Base-by-base conservation (phyloP, 2,329 filamentous ascomycete genomes). In the Zelopaecilomyces penicillatus region DNA sequence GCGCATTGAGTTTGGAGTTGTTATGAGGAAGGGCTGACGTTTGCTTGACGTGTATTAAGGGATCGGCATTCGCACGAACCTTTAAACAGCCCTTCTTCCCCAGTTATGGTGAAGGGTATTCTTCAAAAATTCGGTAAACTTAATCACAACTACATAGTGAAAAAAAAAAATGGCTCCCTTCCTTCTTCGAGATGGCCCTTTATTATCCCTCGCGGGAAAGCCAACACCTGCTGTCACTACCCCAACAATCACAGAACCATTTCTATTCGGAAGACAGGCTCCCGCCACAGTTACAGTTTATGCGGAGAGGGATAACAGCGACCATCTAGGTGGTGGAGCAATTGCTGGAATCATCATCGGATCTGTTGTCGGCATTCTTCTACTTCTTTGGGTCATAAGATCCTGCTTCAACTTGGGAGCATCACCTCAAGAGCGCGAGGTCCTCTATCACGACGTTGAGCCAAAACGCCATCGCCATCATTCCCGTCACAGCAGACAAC, bases 271-370 rank as follows among this genome's bases (percentile, higher is more conserved):
- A 10, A 30, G 39, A 35, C 39, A 42, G 35, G 32, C 32, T 34
- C 8, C 32, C 12, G 30, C 39, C 39, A 42, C 39, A 4, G 31
- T 65, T 4, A 66, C 65, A 2, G 54, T 67, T 26, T 42, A 54
- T 8, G n/a, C 53, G 1, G 39, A 52, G 9, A 47, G 49, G 37
- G 53, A 49, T 38, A 47, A 49, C 34, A 47, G 50, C 5, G 42
- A 49, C 2, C 50, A 44, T 8, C 61, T 75, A 9, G 66, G 60
- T 36, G 70, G 69, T 40, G 72, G 72, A 38, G 71, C 69, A 39
- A 75, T 76, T 41, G 71, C 70, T 1, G 72, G 71, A 38, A 75
- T 75, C 47, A 68, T 75, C 39, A 66, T 75, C 49, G 71, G 71
- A 19, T 69, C 68, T 27, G 61, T 75, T 42, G 63, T 54, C 38